A percentile compares a stretch with the other conserved stretches of the same genome.
These are phyloP conservation scores for Orbilia javanica DNA, from an alignment of 2,329 filamentous ascomycete species.

Conservation along the genomic window DNA sequence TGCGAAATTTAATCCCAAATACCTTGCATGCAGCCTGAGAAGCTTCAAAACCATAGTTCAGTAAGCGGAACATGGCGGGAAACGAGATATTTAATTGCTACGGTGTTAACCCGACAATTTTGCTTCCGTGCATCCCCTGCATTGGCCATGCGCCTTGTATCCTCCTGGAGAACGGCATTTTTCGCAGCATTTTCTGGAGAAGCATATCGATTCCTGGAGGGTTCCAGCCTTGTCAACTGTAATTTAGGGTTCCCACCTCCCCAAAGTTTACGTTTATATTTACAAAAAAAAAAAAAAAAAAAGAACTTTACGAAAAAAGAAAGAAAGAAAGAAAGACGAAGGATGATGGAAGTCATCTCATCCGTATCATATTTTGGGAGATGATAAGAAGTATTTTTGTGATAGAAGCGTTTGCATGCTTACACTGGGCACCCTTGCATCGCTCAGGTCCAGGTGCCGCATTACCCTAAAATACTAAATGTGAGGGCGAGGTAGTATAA, in stretches of 20 bases:
- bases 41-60: conserved; percentile 38
- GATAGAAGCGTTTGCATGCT: conserved; percentile 23
- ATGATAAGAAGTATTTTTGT: conserved; percentile 34
- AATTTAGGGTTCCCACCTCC: conserved; percentile 41
- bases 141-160: conserved; percentile 18
- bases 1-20: conserved; percentile 33
- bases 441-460: conserved; percentile 38
- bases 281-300: conserved; percentile 31
- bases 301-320: conserved; percentile 27
- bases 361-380: conserved; percentile 41
- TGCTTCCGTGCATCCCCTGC: conserved; percentile 20
- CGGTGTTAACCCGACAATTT: conserved; percentile 4
- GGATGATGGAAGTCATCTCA: conserved; percentile 13
- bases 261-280: conserved; percentile 10
- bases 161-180: conserved; percentile 34
- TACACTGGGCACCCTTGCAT: conserved; percentile 49
- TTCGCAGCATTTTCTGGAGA: conserved; percentile 25
- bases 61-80: conserved; percentile 56
- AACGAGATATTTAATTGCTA: conserved; percentile 56
- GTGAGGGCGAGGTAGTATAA: conserved; percentile 13
- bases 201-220: conserved; percentile 46
- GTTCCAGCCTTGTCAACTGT: conserved; percentile 33
- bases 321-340: neutral
- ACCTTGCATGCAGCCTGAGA: conserved; percentile 24
- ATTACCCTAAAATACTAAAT: conserved; percentile 41